Base-by-base conservation (phyloP, 2,329 filamentous ascomycete species). In the Talaromyces pinophilus region DNA sequence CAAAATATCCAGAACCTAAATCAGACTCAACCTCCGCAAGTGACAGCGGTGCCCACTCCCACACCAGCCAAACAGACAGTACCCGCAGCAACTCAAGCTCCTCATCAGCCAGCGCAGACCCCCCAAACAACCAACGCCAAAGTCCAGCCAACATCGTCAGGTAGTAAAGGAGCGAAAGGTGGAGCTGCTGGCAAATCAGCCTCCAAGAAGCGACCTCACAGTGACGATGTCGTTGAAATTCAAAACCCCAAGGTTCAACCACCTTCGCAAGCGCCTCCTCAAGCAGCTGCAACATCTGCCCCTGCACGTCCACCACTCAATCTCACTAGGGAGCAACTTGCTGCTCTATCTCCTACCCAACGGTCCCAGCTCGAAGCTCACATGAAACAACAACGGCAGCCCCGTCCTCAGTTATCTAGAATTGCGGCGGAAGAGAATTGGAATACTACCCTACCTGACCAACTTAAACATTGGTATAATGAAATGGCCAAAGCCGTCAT, bases 171-270 rank as follows among this genome's bases (percentile, higher is more conserved):
- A 44, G 62, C 63, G 5, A 67, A 66, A 52, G 55, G 67, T 38
- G 78, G 75, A 65, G 65, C 71, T n/a, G 70, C 67, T 13, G 48
- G 73, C 60, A 77, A 78, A 69, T 73, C 75, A 63, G 66, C 73
- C n/a, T 69, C 76, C 15, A 80, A 79, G 66, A 83, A 84, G 68
- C 79, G 83, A 67, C 71, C 79, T 3, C 78, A 72, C 64, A 77
- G 75, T 64, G 82, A 85, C 69, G 83, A 85, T 70, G 72, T 78
- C n/a, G 71, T 78, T 42, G 82, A 83, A 64, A 71, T 76, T 38
- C 78, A 78, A 55, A 76, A 80, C 67, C 77, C 77, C 7, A 77
- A 78, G 65, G 48, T 70, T 2, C 73, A 77, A 52, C 71, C 72
- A 46, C 67, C 73, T 40, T 67, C 67, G 25, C 74, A 75, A 50